Evolutionary conservation across 2,329 filamentous ascomycete species (phyloP), one percentile per base, ranked within the genome.

Genomic region (Helicocarpus griseus): DNA sequence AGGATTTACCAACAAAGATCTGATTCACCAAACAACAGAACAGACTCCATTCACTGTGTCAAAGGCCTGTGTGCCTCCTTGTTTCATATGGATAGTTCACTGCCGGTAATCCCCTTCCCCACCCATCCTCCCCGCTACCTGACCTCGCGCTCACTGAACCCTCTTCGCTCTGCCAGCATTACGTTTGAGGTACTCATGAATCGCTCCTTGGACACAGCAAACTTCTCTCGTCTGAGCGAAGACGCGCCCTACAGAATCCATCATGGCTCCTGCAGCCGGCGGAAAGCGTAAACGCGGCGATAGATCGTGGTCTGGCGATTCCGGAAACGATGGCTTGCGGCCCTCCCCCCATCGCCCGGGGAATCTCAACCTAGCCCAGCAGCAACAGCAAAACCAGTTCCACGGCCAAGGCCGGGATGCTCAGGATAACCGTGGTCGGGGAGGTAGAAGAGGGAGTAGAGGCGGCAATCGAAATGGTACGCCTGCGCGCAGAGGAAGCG

Each of bases 261-360:
- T 56, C 63, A 80, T 80, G 78, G 70, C 76, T 65, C 76, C 74
- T 58, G 66, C 65, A 57, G 66, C 66, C 51, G 68, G 68, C 57
- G 69, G 70, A 50, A 83, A 83, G 71, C 73, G 80, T 56, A 82
- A 82, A 71, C 65, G 72, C 62, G 63, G 61, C 50, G 72, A 74
- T 51, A 64, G 72, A 59, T 65, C 65, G 36, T 73, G 67, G 63
- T 70, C 71, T 39, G 66, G 67, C 49, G 71, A 74, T 54, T 67
- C 66, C 41, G 66, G 49, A 21, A 53, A 67, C 60, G 69, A 72
- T 57, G 60, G 60, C 49, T 61, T 61, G 51, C 67, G 70, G 56
- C 72, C 70, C 55, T 75, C 73, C 56, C 73, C 69, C 58, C 72
- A 74, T 67, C 72, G 67, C 53, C 73, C 69, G 35, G 68, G 64